Base-by-base conservation (phyloP, 768 basidiomycete species). In the Mycena indigotica region DNA sequence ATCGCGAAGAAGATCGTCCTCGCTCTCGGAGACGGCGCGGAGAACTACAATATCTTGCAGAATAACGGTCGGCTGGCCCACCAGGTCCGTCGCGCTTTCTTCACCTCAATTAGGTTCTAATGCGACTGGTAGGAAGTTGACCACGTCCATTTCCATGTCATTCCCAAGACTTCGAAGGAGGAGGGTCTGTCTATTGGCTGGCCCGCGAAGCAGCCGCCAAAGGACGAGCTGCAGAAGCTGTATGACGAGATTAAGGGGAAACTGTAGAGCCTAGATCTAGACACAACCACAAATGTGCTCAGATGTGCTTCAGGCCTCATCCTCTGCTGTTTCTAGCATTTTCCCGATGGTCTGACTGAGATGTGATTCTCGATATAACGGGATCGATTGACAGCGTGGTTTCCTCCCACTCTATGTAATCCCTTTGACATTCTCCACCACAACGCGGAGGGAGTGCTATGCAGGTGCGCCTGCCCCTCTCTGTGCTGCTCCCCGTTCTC, bases 101-200 rank as follows among this genome's bases (percentile, higher is more conserved):
- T 25, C 1, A 3, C 3, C 39, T 17, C 30, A 5, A 41, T 19
- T 6, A 45, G 39, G 30, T 23, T 50, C 23, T 51, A 26, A 32
- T 30, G 15, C 38, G 30, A 48, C 57, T 21, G 49, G 54, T 61
- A 88, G 85, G 77, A 83, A 51, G 93, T 96, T 25, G 83, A 86
- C 53, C 94, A 96, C 65, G 93, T 94, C 15, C 93, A 96, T 70
- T 94, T 94, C 75, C 94, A 98, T 66, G 80, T 98, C 64, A 95
- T 98, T 60, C 95, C 95, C 3, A 98, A 97, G 70, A 93, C 91
- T 0, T 68, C 73, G n/a, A 79, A 68, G 2, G 68, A 81, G 4
- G 85, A 89, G 63, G 96, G 96, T 3, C 80, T 99, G 25, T 84
- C 84, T 13, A 75, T 98, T 53, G 84, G 83, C 17, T 98, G 96